A percentile compares a stretch with the other conserved stretches of the same genome.
Evolutionary conservation across 768 basidiomycete species (phyloP).

Genomic region (Tricholoma terreum): DNA sequence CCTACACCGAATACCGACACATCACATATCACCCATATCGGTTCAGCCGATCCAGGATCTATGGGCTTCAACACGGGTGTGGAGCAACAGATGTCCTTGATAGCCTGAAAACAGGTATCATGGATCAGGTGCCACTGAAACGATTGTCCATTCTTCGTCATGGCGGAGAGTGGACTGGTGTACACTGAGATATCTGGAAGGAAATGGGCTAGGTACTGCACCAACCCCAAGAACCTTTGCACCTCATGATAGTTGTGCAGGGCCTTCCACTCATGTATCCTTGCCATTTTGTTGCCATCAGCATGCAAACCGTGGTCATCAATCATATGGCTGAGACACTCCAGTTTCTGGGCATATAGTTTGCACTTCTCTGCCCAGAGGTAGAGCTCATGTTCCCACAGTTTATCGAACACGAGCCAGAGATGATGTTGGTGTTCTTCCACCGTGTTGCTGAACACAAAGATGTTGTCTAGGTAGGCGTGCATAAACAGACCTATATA

Average conservation of each 20-base stretch:
- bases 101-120: background rate
- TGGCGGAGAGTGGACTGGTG: background rate
- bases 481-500: slow-evolving; percentile 28
- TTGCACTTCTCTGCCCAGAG: slow-evolving; percentile 27
- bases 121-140: background rate
- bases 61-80: no score
- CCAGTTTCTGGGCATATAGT: slow-evolving; percentile 19
- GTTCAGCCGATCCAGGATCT: background rate
- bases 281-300: slow-evolving; percentile 28
- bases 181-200: background rate
- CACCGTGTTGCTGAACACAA: slow-evolving; percentile 28
- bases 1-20: background rate
- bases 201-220: background rate
- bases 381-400: slow-evolving; percentile 21
- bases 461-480: slow-evolving; percentile 36
- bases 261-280: slow-evolving; percentile 25
- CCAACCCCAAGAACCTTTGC: slow-evolving; percentile 26
- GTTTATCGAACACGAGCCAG: slow-evolving; percentile 16
- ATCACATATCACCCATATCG: background rate
- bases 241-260: slow-evolving; percentile 25
- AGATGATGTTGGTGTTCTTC: slow-evolving; percentile 32
- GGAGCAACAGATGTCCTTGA: no score
- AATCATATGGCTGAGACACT: slow-evolving; percentile 32
- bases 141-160: background rate
- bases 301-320: slow-evolving; percentile 28